Evolutionary conservation across 73 alveolate species (phyloP).

Genomic region (Breviolum minutum): DNA sequence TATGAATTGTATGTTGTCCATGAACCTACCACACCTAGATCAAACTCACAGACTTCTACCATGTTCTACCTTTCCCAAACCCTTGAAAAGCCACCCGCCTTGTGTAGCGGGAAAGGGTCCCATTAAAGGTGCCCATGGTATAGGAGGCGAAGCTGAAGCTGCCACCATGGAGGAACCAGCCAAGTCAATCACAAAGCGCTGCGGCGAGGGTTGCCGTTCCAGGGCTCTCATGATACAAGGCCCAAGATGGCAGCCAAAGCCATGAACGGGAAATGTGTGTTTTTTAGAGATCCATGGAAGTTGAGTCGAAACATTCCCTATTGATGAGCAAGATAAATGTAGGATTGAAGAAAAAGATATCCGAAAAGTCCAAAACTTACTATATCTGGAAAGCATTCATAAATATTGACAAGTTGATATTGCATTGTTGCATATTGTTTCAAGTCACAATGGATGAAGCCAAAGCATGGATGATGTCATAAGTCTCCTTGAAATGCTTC

Average conservation of each 20-base stretch:
- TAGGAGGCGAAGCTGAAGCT: conserved; percentile 12
- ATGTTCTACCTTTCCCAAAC: not conserved
- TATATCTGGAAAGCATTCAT: no score
- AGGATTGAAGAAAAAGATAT: no score
- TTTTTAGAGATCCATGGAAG: no score
- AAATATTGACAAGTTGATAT: no score
- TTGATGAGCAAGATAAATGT: no score
- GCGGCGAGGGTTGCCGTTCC: conserved; percentile 53
- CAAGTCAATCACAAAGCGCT: conserved; percentile 32
- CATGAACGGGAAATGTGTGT: not conserved
- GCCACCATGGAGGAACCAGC: conserved; percentile 12
- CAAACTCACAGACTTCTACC: not conserved
- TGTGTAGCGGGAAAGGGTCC: conserved; percentile 24
- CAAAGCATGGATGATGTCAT: no score
- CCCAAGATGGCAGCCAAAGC: not conserved
- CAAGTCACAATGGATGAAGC: no score
- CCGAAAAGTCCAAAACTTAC: no score
- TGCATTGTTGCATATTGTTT: no score
- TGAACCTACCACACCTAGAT: not conserved
- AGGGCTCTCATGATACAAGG: conserved; percentile 16
- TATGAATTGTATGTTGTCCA: no score
- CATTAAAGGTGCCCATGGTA: conserved; percentile 14
- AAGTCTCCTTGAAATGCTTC: no score
- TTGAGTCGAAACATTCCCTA: no score
- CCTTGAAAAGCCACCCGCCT: not conserved